These are phyloP conservation scores for Myriosclerotinia duriaeana DNA, from an alignment of 2,329 filamentous ascomycete genomes.

Conservation along the genomic window DNA sequence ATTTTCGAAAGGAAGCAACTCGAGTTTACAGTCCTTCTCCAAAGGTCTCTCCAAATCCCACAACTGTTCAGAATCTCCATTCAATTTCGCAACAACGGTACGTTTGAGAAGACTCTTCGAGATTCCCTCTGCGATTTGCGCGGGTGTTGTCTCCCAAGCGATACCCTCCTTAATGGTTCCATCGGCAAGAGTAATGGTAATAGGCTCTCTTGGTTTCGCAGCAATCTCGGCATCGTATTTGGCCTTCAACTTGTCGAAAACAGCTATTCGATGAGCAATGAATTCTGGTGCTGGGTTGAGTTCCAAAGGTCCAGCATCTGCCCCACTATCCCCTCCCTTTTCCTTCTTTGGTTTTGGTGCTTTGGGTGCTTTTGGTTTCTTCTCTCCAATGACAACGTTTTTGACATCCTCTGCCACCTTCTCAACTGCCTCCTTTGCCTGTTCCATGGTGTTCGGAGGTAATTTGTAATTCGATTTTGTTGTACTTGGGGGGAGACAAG, in stretches of 20 bases:
- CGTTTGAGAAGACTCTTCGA: slow-evolving; percentile 83
- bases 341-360: slow-evolving; percentile 49
- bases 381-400: slow-evolving; percentile 54
- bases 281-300: slow-evolving; percentile 65
- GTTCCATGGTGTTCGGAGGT: slow-evolving; percentile 45
- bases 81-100: slow-evolving; percentile 81
- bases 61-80: slow-evolving; percentile 67
- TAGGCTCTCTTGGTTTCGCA: slow-evolving; percentile 68
- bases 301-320: slow-evolving; percentile 47
- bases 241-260: slow-evolving; percentile 88
- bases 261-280: slow-evolving; percentile 76
- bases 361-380: slow-evolving; percentile 42
- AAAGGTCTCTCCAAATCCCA: slow-evolving; percentile 93
- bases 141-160: slow-evolving; percentile 89
- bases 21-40: slow-evolving; percentile 82
- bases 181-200: slow-evolving; percentile 71
- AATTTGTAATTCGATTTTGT: slow-evolving; percentile 8
- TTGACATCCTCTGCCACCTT: slow-evolving; percentile 58
- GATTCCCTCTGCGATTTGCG: slow-evolving; percentile 72
- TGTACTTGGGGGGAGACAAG: slow-evolving; percentile 10
- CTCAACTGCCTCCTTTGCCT: slow-evolving; percentile 49
- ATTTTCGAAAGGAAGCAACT: slow-evolving; percentile 78
- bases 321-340: slow-evolving; percentile 49
- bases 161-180: slow-evolving; percentile 71
- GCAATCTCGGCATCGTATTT: slow-evolving; percentile 76